Conservation (phyloP, 169 alveolate species). For the Cryptosporidium felis region DNA sequence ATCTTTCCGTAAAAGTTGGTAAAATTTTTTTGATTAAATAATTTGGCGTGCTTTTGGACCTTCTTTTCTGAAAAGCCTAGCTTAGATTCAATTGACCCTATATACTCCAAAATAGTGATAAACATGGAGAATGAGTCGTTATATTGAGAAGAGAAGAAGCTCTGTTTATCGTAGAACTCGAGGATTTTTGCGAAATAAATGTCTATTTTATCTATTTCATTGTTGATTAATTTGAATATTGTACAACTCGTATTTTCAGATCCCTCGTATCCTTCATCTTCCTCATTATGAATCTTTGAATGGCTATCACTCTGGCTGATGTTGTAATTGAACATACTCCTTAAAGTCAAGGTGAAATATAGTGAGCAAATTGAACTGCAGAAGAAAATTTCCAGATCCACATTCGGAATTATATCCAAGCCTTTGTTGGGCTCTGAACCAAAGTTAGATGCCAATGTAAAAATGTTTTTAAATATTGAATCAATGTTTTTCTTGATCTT, state of each 20-base stretch:
- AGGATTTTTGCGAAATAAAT: not conserved
- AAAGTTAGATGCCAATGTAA: slow-evolving; percentile 2
- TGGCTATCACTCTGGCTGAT: slow-evolving; percentile 1
- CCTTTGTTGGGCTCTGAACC: not conserved
- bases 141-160: not conserved
- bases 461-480: slow-evolving; percentile 6
- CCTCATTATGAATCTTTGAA: not conserved
- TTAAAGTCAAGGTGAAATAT: slow-evolving; percentile 20
- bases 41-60: slow-evolving; percentile 1
- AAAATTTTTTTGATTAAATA: not conserved
- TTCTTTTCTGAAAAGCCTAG: not conserved
- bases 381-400: slow-evolving; percentile 13
- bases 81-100: slow-evolving; percentile 21
- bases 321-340: slow-evolving; percentile 4
- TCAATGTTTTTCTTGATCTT: slow-evolving; percentile 3
- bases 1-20: slow-evolving; percentile 35
- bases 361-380: not conserved
- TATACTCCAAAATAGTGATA: slow-evolving; percentile 20
- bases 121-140: slow-evolving; percentile 22
- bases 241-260: not conserved
- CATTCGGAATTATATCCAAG: not conserved
- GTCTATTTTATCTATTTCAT: not conserved
- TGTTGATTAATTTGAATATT: not conserved
- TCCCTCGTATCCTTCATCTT: not conserved
- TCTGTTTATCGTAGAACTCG: slow-evolving; percentile 10